phyloP scores from a whole-genome alignment of 2,329 filamentous ascomycete genomes.

The Fusarium staphyleae region DNA sequence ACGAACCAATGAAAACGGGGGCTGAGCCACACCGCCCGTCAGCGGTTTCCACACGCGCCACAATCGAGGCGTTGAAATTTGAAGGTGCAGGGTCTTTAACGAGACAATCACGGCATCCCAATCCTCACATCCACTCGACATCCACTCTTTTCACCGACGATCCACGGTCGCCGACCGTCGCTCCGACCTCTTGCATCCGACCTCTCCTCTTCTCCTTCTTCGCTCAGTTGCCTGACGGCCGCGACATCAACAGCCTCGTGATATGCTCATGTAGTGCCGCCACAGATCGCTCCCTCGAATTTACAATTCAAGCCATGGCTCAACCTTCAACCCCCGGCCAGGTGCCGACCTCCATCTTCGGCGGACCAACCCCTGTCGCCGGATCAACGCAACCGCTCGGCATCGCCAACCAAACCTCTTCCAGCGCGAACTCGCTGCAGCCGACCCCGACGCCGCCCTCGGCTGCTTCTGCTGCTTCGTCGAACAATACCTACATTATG shows the following conservation, averaged over 20 bases:
- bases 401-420: slow-evolving; percentile 39
- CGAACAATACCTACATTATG: slow-evolving; percentile 90
- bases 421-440: slow-evolving; percentile 39
- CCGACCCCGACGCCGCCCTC: slow-evolving; percentile 36
- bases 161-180: slow-evolving; percentile 18
- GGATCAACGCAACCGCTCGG: slow-evolving; percentile 37
- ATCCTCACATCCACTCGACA: slow-evolving; percentile 20
- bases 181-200: background rate
- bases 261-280: slow-evolving; percentile 34
- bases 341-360: slow-evolving; percentile 56
- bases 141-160: slow-evolving; percentile 33
- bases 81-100: slow-evolving; percentile 29
- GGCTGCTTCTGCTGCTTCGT: slow-evolving; percentile 43
- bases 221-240: background rate
- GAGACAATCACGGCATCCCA: slow-evolving; percentile 30
- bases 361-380: slow-evolving; percentile 46
- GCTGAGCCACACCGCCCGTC: slow-evolving; percentile 2
- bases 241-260: slow-evolving; percentile 20
- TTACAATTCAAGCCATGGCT: slow-evolving; percentile 48
- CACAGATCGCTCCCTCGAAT: slow-evolving; percentile 26
- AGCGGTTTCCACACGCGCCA: slow-evolving; percentile 3
- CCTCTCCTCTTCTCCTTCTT: background rate
- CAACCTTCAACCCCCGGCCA: slow-evolving; percentile 55
- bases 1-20: slow-evolving; percentile 25
- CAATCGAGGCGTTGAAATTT: slow-evolving; percentile 33